Base-by-base conservation (phyloP, 768 basidiomycete species). In the Boletus fagicola region DNA sequence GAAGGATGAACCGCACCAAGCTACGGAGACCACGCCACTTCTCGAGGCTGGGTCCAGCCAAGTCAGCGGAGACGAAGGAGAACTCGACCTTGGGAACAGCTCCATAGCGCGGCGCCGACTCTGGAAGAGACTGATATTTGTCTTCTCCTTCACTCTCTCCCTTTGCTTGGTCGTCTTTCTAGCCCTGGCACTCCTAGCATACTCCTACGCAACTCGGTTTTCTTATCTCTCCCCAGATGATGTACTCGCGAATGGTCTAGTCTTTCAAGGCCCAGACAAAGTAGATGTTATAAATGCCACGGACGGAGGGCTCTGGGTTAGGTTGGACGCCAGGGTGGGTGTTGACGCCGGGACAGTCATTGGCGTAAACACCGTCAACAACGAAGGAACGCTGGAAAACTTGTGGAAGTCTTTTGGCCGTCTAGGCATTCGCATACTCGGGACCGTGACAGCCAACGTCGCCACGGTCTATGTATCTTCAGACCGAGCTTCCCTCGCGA, bases 361-460 rank as follows among this genome's bases (percentile, higher is more conserved):
- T 15, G 86, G 82, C 1, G 78, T 88, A 13, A 81, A 82, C 53
- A 72, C 73, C 12, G 72, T 75, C 30, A 63, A 71, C 10, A 72
- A 76, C 9, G 76, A 88, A 54, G 74, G 75, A 31, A 39, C 83
- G 7, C 57, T 84, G 46, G 59, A 66, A n/a, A 71, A 71, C 45
- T 56, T 83, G 31, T 87, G 85, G 85, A 90, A 87, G 70, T 74
- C 80, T 2, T 56, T 90, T 18, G 90, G 88, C 3, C 78, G 87
- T 35, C 85, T 87, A 80, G 82, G 87, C 6, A 78, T 92, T 31
- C 76, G 76, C 35, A 72, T 67, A 13, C 62, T 92, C 51, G 80
- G 82, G 59, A 75, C 72, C 15, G 80, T 88, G 13, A 79, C 88
- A 5, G 77, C 87, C 42, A 73, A 78, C 53, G 70, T 86, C 52